Percentiles rank a stretch among this genome's conserved stretches.
These are phyloP conservation scores for Talaromyces sp. DNA, from an alignment of 2,329 filamentous ascomycete genomes.

Conservation along the genomic window DNA sequence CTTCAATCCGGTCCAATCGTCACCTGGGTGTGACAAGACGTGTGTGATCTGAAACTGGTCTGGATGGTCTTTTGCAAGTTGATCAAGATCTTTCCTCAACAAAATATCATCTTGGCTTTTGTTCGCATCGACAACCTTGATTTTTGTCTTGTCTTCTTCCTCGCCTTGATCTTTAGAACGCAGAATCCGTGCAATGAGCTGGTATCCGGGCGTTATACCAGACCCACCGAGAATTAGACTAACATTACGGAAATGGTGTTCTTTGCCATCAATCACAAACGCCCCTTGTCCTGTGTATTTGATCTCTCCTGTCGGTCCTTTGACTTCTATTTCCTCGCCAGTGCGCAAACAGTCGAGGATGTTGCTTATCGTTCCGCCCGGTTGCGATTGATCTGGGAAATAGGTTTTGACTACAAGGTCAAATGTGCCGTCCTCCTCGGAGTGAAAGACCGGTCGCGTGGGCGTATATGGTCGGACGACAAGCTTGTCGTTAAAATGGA, in stretches of 20 bases:
- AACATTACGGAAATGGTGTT: conserved; percentile 46
- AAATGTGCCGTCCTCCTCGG: conserved; percentile 47
- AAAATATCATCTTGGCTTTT: conserved; percentile 51
- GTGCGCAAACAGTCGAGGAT: conserved; percentile 53
- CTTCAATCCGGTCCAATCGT: conserved; percentile 48
- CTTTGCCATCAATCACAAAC: conserved; percentile 48
- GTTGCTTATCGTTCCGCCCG: conserved; percentile 56
- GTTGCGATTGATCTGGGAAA: conserved; percentile 48
- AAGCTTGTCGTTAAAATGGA: conserved; percentile 54
- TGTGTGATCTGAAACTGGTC: conserved; percentile 49
- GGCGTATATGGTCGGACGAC: conserved; percentile 54
- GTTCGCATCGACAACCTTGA: conserved; percentile 51
- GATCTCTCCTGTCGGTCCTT: conserved; percentile 54
- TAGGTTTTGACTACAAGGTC: conserved; percentile 55
- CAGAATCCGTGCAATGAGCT: conserved; percentile 49
- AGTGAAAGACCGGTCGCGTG: conserved; percentile 45
- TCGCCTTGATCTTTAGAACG: conserved; percentile 20
- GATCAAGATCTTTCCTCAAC: conserved; percentile 44
- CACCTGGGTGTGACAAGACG: conserved; percentile 47
- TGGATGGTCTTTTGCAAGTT: conserved; percentile 38
- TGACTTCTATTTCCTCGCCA: conserved; percentile 53
- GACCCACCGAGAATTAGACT: conserved; percentile 53
- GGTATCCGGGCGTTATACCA: conserved; percentile 55
- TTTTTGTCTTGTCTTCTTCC: conserved; percentile 36
- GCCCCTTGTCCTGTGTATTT: conserved; percentile 48